Conservation (phyloP, 768 basidiomycete species). For the Suillus clintonianus region DNA sequence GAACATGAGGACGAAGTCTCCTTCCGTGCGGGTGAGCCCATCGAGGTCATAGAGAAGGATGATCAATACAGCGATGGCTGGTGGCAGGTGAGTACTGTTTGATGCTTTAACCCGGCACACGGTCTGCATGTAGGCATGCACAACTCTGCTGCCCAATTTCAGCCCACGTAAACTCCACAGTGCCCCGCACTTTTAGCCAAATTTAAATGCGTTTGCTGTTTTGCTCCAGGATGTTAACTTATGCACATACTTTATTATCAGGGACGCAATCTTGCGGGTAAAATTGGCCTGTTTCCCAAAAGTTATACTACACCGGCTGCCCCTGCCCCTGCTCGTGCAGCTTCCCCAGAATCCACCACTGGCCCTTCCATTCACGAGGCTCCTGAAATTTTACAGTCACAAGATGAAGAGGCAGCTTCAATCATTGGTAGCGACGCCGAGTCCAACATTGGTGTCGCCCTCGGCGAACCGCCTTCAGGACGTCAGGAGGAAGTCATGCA, state of each 20-base stretch:
- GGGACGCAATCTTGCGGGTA: conserved; percentile 83
- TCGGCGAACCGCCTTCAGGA: conserved; percentile 20
- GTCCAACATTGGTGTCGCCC: conserved; percentile 28
- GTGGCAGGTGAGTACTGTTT: conserved; percentile 67
- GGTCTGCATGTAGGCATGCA: not conserved
- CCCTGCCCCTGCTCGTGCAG: conserved; percentile 34
- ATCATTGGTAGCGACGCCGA: conserved; percentile 23
- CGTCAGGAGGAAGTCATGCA: conserved; percentile 67
- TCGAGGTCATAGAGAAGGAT: conserved; percentile 91
- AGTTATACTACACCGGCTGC: conserved; percentile 76
- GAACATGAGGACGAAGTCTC: conserved; percentile 94
- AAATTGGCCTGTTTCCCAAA: conserved; percentile 88
- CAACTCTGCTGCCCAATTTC: conserved; percentile 10
- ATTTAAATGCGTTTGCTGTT: conserved; percentile 12
- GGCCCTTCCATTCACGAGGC: conserved; percentile 19
- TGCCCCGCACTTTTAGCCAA: conserved; percentile 26
- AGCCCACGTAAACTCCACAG: conserved; percentile 13
- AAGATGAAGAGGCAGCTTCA: conserved; percentile 49
- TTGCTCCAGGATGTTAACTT: conserved; percentile 10
- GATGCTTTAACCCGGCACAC: conserved; percentile 9
- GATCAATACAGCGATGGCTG: conserved; percentile 94
- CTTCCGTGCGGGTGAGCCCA: conserved; percentile 82
- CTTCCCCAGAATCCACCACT: conserved; percentile 27
- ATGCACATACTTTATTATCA: conserved; percentile 32
- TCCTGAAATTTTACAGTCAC: conserved; percentile 40